Conservation (phyloP, 805 yeast species). For the Priceomyces medius region DNA sequence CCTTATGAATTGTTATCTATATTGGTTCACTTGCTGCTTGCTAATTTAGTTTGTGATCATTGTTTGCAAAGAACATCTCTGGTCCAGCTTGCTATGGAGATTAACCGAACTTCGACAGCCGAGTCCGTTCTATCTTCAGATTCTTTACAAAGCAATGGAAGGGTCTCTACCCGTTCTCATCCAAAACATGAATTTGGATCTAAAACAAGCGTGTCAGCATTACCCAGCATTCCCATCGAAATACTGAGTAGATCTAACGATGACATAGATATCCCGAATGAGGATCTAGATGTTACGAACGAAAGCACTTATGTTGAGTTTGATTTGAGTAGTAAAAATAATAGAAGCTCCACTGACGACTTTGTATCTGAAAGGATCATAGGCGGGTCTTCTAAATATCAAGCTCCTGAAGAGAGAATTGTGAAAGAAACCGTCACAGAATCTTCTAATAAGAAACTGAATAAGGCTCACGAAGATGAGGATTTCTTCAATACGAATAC, state of each 20-base stretch:
- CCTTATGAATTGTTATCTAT: no score
- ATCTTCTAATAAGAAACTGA: neutral
- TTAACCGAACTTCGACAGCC: constrained; percentile 7
- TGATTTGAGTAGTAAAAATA: constrained; percentile 19
- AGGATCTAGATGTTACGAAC: neutral
- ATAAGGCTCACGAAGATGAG: constrained; percentile 17
- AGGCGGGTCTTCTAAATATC: neutral
- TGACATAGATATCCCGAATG: neutral
- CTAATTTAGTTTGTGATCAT: no score
- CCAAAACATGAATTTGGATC: constrained; percentile 12
- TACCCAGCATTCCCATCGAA: constrained; percentile 22
- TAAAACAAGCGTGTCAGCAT: constrained; percentile 17
- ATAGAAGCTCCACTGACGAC: constrained; percentile 2
- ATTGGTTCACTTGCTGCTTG: no score
- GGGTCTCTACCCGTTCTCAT: neutral
- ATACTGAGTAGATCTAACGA: neutral
- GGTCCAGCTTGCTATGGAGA: constrained; percentile 1
- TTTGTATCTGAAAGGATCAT: constrained; percentile 8
- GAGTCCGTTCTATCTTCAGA: constrained; percentile 10
- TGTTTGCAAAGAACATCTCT: neutral
- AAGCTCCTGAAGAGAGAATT: neutral
- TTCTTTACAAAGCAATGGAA: constrained; percentile 7
- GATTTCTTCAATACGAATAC: constrained; percentile 42
- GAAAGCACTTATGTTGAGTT: constrained; percentile 26
- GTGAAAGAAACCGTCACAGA: neutral